Evolutionary conservation across 2,329 filamentous ascomycete species (phyloP), one percentile per base, ranked within the genome.

Genomic region (Pseudocercospora musae): DNA sequence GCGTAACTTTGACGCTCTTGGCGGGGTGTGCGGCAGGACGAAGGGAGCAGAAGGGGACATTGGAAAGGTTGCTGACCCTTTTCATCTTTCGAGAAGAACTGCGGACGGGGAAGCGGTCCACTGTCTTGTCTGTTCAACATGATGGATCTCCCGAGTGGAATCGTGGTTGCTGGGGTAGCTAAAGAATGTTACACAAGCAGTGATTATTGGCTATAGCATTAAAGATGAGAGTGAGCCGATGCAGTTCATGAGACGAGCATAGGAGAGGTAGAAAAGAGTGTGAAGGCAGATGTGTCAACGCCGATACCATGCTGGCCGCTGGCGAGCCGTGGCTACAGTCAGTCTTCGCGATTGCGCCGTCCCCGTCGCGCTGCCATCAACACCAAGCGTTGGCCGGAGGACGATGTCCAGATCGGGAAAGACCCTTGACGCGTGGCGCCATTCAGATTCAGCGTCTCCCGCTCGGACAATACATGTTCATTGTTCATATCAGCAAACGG

Each of bases 21-120:
- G 64, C 40, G 69, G 69, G 11, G 65, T 68, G 49, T 71, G 66
- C n/a, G 65, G 64, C 50, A 66, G 64, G 59, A 59, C 54, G 40
- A 65, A 52, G 31, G 64, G 57, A 58, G 61, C 59, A 59, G 60
- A 50, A 60, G 62, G 59, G 68, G 66, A 67, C 57, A 63, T 62
- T 60, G 54, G 62, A 57, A 59, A 66, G 18, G 52, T 15, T 67
- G 64, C 71, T 72, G 62, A 74, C 72, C 70, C 66, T 69, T 70
- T 58, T 73, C 70, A 49, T 71, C 67, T 52, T 70, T 65, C 29
- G 69, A 69, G 69, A 73, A 71, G 60, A 67, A 72, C 27, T 68
- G 68, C 55, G 70, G 68, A 23, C 62, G 62, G 21, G 70, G 70
- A 42, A 59, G 13, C 46, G 68, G 66, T 58, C 37, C 15, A 40